These are phyloP conservation scores for Taiozyma sp. DNA, from an alignment of 1,139 yeast species.

Conservation along the genomic window DNA sequence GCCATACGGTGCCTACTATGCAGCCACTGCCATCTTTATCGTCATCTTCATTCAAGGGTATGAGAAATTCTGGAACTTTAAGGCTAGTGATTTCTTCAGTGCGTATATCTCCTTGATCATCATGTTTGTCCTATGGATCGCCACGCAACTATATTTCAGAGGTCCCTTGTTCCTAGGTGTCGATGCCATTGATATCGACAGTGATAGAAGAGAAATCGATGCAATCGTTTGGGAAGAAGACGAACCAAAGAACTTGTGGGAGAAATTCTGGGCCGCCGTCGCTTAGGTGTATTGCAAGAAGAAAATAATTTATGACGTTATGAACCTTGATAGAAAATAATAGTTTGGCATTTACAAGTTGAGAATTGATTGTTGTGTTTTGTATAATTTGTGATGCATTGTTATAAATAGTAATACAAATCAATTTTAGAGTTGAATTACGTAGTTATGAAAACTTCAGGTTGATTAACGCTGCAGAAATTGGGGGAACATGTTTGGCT, in stretches of 20 bases:
- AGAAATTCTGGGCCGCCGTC: conserved; percentile 29
- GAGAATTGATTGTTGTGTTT: neutral
- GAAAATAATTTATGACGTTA: neutral
- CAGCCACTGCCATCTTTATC: conserved; percentile 42
- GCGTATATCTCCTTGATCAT: conserved; percentile 62
- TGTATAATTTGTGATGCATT: neutral
- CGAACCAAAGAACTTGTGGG: conserved; percentile 46
- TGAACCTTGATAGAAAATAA: neutral
- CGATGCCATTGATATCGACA: conserved; percentile 57
- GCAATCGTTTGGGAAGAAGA: conserved; percentile 47
- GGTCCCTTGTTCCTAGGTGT: conserved; percentile 37
- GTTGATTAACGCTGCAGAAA: neutral
- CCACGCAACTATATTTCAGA: conserved; percentile 44
- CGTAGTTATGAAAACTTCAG: neutral
- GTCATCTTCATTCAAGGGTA: conserved; percentile 70
- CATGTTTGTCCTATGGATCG: conserved; percentile 47
- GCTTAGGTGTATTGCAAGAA: conserved; percentile 11
- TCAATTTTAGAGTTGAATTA: neutral
- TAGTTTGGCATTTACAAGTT: neutral
- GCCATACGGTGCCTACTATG: conserved; percentile 62
- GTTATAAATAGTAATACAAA: neutral
- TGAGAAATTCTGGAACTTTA: conserved; percentile 51
- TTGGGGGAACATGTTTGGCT: too few species aligned
- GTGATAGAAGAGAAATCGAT: conserved; percentile 56
- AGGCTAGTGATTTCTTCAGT: conserved; percentile 54